phyloP scores from a whole-genome alignment of 2,329 filamentous ascomycete species.

The Exophiala phaeomuriformis region DNA sequence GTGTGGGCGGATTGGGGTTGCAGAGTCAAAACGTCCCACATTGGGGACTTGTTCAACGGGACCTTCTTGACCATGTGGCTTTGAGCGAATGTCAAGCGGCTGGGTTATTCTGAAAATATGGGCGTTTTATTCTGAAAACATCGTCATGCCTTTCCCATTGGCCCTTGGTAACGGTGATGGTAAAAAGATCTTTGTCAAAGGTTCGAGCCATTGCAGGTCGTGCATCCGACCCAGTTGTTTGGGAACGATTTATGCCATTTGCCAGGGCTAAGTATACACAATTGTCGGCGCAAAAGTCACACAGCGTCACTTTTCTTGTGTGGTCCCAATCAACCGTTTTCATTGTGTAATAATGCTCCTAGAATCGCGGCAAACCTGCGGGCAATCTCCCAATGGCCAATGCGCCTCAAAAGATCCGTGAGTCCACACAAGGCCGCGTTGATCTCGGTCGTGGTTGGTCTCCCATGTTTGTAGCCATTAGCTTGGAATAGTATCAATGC shows the following conservation, averaged over 20 bases:
- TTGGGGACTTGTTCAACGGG: not conserved
- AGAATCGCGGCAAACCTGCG: slow-evolving; percentile 27
- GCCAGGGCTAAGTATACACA: too few species aligned
- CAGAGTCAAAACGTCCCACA: not conserved
- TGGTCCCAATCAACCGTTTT: slow-evolving; percentile 4
- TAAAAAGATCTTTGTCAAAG: too few species aligned
- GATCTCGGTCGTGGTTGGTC: slow-evolving; percentile 23
- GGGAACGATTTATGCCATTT: too few species aligned
- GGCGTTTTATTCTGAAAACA: too few species aligned
- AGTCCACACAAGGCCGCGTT: slow-evolving; percentile 27
- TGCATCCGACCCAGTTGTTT: too few species aligned
- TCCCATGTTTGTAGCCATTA: slow-evolving; percentile 22
- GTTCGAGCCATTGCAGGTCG: too few species aligned
- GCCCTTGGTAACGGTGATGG: too few species aligned
- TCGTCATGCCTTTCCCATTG: not conserved
- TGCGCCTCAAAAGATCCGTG: slow-evolving; percentile 27
- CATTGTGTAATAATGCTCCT: slow-evolving; percentile 19
- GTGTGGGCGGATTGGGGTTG: not conserved
- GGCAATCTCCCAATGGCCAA: slow-evolving; percentile 30
- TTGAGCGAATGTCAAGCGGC: too few species aligned
- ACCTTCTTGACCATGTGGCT: not conserved
- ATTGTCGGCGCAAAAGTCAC: too few species aligned
- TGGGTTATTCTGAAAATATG: too few species aligned
- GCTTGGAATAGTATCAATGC: slow-evolving; percentile 20
- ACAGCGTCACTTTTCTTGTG: too few species aligned